These are phyloP conservation scores for Pichia paraexigua DNA, from an alignment of 805 yeast genomes.

Conservation along the genomic window DNA sequence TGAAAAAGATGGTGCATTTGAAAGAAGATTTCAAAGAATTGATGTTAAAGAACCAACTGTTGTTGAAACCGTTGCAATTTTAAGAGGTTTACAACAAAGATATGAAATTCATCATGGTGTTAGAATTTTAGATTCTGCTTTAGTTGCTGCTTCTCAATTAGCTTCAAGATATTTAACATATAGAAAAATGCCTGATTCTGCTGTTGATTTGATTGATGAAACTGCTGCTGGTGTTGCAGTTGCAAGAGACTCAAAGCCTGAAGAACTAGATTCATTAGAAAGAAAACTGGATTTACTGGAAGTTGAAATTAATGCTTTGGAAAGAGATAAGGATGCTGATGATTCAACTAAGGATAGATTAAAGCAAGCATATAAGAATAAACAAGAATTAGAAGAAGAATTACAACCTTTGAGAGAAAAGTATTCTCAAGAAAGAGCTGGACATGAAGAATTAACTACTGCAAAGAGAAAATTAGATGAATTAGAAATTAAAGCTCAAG, in stretches of 20 bases:
- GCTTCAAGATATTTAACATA: conserved; percentile 93
- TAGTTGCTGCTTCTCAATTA: conserved; percentile 88
- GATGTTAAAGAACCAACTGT: conserved; percentile 93
- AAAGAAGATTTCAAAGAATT: conserved; percentile 95
- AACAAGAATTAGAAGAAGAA: conserved; percentile 78
- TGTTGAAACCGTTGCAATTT: conserved; percentile 88
- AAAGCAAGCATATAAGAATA: conserved; percentile 65
- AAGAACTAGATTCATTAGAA: conserved; percentile 88
- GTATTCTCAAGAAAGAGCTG: conserved; percentile 78
- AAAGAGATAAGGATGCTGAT: conserved; percentile 87
- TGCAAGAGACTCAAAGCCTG: conserved; percentile 96
- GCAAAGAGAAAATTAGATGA: conserved; percentile 91
- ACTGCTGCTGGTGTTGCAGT: conserved; percentile 97
- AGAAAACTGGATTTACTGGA: conserved; percentile 86
- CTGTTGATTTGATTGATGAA: conserved; percentile 93
- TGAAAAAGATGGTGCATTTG: conserved; percentile 97
- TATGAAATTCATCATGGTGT: conserved; percentile 98
- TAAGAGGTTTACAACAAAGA: conserved; percentile 91
- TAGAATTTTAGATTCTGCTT: conserved; percentile 86
- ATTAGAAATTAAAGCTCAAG: conserved; percentile 83
- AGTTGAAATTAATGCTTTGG: conserved; percentile 94
- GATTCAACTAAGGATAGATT: conserved; percentile 80
- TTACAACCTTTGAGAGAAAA: conserved; percentile 78
- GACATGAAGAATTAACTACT: conserved; percentile 83
- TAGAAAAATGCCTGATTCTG: conserved; percentile 94